Conservation (phyloP, 208 protist genomes). For the Wallacemonas collosoma region DNA sequence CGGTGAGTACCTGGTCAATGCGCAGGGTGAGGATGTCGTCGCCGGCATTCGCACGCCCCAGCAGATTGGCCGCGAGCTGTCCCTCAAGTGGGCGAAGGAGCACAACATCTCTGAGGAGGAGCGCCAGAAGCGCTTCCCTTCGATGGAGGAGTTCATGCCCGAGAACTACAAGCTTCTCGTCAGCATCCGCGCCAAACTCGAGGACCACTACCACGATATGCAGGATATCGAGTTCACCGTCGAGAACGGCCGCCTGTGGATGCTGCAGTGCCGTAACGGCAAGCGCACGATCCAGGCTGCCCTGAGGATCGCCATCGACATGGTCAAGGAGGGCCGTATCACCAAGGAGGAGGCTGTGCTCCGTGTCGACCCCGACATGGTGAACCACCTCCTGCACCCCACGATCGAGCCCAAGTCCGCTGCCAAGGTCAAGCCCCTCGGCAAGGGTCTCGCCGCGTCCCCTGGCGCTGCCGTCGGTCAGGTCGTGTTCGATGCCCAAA, state of each 20-base stretch:
- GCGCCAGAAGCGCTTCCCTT: conserved; percentile 58
- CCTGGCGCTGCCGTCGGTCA: conserved; percentile 92
- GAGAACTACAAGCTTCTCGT: conserved; percentile 87
- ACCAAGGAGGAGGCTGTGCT: conserved; percentile 88
- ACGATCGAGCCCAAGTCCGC: conserved; percentile 70
- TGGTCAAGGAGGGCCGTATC: conserved; percentile 93
- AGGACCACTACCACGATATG: conserved; percentile 95
- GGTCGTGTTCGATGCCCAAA: conserved; percentile 89
- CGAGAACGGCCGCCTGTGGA: conserved; percentile 92
- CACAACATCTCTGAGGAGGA: conserved; percentile 73
- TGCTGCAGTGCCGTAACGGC: conserved; percentile 94
- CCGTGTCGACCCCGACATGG: conserved; percentile 77
- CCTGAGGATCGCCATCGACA: conserved; percentile 89
- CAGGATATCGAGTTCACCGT: conserved; percentile 98
- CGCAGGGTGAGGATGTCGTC: conserved; percentile 96
- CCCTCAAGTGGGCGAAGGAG: conserved; percentile 70
- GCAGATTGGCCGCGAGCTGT: conserved; percentile 69
- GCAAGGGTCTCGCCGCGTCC: conserved; percentile 92
- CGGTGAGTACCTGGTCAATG: conserved; percentile 95
- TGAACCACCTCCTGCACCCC: conserved; percentile 92
- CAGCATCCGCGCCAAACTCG: conserved; percentile 77
- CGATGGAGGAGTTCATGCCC: conserved; percentile 89
- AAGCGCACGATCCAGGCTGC: conserved; percentile 94
- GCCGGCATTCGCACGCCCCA: conserved; percentile 95
- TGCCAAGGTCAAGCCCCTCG: conserved; percentile 62